Evolutionary conservation across 768 basidiomycete genomes (phyloP), one percentile per base, ranked within the genome.

Genomic region (Naganishia vaughanmartiniae): DNA sequence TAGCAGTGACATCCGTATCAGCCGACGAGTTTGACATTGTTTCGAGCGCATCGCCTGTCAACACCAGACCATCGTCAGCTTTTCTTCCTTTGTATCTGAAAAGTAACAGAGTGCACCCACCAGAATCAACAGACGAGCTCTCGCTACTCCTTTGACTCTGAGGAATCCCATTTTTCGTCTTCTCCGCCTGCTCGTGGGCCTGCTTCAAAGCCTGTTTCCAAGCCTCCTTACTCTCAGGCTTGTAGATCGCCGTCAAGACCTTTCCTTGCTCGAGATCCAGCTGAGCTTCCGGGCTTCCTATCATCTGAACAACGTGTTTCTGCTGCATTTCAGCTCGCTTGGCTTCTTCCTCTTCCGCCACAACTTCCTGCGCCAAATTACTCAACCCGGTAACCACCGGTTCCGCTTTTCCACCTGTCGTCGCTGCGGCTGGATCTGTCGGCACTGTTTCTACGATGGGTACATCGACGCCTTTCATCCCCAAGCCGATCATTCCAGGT

Each of bases 181-280:
- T 77, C 60, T 79, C 79, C 15, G 76, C 77, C 69, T 74, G 70
- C 45, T 80, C 75, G 45, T 79, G 79, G 30, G 82, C 83, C 28
- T 76, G 76, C 26, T 76, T 77, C 73, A 84, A 71, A 60, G 81
- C 78, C 45, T 92, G 91, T 79, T 86, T 89, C 93, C 93, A 97
- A 74, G 91, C 90, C 24, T 87, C 88, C 26, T 87, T 87, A 70
- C 89, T 89, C 74, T 93, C 92, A 1, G 93, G 91, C 66, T 90
- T 85, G 82, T 92, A 95, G 69, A 95, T 93, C 14, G 90, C 83
- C 11, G 83, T 83, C 71, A 82, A 67, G n/a, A 77, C 34, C 54
- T 80, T 72, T n/a, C 53, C 54, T 15, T 63, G 60, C 39, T 63
- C 60, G n/a, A 30, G 7, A 63, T 63, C 60, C 60, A 63, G 11